Percentiles rank a stretch among this genome's conserved stretches.
Conservation (phyloP, 495 filamentous ascomycete species). For the Aspergillus ostianus region DNA sequence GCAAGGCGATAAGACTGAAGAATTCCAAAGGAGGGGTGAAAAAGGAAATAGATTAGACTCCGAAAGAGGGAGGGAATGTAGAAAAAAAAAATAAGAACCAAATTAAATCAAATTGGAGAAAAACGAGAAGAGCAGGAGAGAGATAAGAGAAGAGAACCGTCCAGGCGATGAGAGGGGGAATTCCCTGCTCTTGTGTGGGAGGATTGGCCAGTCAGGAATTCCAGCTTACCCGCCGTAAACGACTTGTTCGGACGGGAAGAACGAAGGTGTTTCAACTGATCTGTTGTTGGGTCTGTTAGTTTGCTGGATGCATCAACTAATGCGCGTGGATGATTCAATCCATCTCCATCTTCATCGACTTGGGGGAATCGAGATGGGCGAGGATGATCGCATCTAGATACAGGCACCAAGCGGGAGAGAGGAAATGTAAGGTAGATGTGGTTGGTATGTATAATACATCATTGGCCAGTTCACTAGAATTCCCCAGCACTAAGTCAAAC, state of each 20-base stretch:
- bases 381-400: not conserved
- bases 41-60: no score
- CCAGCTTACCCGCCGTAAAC: slow-evolving; percentile 30
- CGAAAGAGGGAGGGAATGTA: not conserved
- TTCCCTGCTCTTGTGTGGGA: slow-evolving; percentile 8
- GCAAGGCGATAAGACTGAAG: slow-evolving; percentile 9
- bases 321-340: not conserved
- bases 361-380: no score
- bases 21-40: not conserved
- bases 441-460: not conserved
- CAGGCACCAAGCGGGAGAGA: not conserved
- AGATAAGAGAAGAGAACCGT: slow-evolving; percentile 3
- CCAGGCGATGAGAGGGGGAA: slow-evolving; percentile 6
- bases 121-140: slow-evolving; percentile 7
- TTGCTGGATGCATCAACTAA: not conserved
- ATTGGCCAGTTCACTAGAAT: not conserved
- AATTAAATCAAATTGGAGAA: slow-evolving; percentile 5
- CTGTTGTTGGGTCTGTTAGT: not conserved
- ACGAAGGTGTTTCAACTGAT: not conserved
- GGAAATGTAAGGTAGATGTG: not conserved
- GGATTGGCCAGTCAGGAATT: slow-evolving; percentile 21
- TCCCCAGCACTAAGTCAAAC: not conserved
- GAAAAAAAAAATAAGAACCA: slow-evolving; percentile 3
- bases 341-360: no score
- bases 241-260: slow-evolving; percentile 12